Evolutionary conservation across 2,329 filamentous ascomycete genomes (phyloP).

Genomic region (Pseudophaeomoniella oleicola): DNA sequence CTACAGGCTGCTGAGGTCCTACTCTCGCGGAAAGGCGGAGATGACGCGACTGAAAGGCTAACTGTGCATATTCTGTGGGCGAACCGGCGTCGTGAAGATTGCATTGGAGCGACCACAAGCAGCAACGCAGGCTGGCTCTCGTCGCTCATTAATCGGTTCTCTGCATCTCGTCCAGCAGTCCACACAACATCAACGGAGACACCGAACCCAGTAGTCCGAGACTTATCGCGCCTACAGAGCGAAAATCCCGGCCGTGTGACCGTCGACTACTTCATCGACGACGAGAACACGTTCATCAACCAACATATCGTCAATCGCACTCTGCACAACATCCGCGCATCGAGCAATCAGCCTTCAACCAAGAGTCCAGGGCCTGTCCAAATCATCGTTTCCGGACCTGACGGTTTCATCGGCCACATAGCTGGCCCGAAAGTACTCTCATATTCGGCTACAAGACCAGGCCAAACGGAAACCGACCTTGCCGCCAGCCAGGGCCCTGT

Average conservation of each 20-base stretch:
- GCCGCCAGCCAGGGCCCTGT: conserved; percentile 1
- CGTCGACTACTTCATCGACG: conserved; percentile 69
- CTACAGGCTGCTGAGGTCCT: conserved; percentile 62
- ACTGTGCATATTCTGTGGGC: conserved; percentile 70
- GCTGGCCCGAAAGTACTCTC: conserved; percentile 54
- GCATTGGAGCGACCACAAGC: conserved; percentile 41
- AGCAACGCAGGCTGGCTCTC: conserved; percentile 5
- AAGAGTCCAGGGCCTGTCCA: conserved; percentile 21
- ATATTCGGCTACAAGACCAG: neutral
- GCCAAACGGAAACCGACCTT: neutral
- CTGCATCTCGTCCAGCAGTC: conserved; percentile 7
- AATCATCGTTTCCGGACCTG: conserved; percentile 77
- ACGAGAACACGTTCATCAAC: conserved; percentile 56
- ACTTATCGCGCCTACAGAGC: conserved; percentile 49
- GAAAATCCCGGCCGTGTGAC: conserved; percentile 41
- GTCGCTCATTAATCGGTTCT: conserved; percentile 4
- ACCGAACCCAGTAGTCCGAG: conserved; percentile 22
- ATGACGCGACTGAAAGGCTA: conserved; percentile 14
- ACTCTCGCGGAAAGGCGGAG: conserved; percentile 11
- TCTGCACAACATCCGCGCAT: conserved; percentile 2
- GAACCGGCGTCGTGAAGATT: conserved; percentile 53
- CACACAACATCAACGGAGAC: conserved; percentile 5
- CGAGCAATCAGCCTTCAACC: neutral
- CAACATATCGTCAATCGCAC: conserved; percentile 30
- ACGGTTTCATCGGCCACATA: conserved; percentile 71